Evolutionary conservation across 2,329 filamentous ascomycete species (phyloP), one percentile per base, ranked within the genome.

Genomic region (Arthroderma sp.): DNA sequence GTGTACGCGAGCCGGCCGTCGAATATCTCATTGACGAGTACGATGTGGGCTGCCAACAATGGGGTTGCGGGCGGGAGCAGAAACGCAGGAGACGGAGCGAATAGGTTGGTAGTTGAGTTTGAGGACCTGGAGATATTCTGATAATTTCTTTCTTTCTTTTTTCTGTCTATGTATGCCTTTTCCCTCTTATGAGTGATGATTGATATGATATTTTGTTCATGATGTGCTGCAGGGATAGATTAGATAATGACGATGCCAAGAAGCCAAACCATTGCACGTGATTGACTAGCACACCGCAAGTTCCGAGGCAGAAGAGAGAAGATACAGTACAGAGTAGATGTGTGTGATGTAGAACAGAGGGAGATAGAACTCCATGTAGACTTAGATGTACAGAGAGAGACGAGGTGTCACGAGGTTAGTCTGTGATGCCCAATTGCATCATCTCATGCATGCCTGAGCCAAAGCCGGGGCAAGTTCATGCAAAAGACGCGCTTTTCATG

Each of bases 1-100:
- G 74, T 75, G 34, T 78, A 78, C 62, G 74, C 73, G 28, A 72
- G 68, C 54, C 65, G 74, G 29, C 74, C 74, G 43, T 69, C 70
- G 38, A 72, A 68, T 53, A 61, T 74, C 48, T 55, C 56, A 36
- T 57, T 60, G 44, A 58, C 57, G 6, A 55, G 54, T 9, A 64
- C 63, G 15, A 57, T 66, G 57, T 65, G 58, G 58, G 62, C 59
- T 49, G 56, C 56, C 42, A 60, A 61, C 56, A 58, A 66, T 49
- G 61, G 61, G 49, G 34, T 55, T 44, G 50, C 53, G 40, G 48
- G 45, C n/a, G 51, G 54, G 29, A 43, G 30, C 28, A 36, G 29
- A 33, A 47, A 45, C 30, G 51, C 53, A 40, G 55, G 54, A 29
- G 55, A 53, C 45, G 54, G 52, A 28, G 46, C 48, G 9, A 61